A percentile compares a stretch with the other conserved stretches of the same genome.
Conservation (phyloP, 768 basidiomycete species). For the Auricularia cornea region DNA sequence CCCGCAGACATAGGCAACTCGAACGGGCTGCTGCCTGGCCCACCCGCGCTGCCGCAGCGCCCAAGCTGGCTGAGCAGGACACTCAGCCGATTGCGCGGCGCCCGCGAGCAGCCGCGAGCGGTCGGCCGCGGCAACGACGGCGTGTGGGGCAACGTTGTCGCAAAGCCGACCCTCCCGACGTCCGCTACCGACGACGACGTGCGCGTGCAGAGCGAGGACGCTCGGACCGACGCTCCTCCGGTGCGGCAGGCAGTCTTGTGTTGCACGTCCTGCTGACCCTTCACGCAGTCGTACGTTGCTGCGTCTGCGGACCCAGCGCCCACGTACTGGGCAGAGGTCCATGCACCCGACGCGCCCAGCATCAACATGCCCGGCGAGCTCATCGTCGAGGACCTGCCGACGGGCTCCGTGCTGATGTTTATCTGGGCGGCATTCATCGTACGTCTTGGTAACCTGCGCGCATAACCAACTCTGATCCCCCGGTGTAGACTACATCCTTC, state of each 20-base stretch:
- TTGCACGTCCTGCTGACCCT: neutral
- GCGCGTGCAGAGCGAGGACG: neutral
- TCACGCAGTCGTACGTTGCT: neutral
- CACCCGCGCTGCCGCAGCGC: neutral
- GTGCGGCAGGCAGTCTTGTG: neutral
- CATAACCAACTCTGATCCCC: neutral
- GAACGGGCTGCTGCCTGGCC: neutral
- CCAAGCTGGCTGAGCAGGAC: neutral
- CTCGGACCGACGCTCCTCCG: slow-evolving; percentile 2
- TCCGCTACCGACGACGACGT: neutral
- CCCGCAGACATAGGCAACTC: neutral
- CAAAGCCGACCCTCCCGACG: neutral
- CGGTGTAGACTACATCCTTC: neutral
- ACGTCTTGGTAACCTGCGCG: neutral
- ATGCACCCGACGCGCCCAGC: neutral
- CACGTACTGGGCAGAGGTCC: slow-evolving; percentile 3
- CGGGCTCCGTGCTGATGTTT: slow-evolving; percentile 3
- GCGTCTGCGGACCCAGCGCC: slow-evolving; percentile 2
- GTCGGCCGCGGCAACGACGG: slow-evolving; percentile 1
- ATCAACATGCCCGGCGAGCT: slow-evolving; percentile 1
- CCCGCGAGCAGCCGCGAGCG: neutral
- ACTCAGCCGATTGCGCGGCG: neutral
- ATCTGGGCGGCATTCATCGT: slow-evolving; percentile 1
- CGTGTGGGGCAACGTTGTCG: slow-evolving; percentile 1
- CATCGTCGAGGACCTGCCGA: slow-evolving; percentile 2